A percentile compares a stretch with the other conserved stretches of the same genome.
phyloP scores from a whole-genome alignment of 176 grass and related monocot species.

The Urochloa ruziziensis region DNA sequence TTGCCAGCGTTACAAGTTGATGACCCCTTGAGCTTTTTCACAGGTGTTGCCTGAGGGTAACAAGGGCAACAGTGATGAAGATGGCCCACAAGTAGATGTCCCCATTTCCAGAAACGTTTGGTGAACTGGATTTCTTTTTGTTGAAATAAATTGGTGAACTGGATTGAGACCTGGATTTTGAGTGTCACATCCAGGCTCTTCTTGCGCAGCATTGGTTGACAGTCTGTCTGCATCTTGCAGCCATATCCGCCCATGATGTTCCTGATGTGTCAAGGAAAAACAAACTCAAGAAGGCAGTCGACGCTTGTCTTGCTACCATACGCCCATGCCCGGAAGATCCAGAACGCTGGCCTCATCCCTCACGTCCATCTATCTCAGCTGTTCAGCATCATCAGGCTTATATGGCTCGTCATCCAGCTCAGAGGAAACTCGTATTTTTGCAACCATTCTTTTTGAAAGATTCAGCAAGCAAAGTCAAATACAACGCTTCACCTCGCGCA shows the following conservation, averaged over 20 bases:
- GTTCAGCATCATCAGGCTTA: not conserved
- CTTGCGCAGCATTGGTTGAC: not conserved
- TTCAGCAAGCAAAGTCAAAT: not conserved
- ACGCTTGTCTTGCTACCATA: not conserved
- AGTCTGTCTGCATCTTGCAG: not conserved
- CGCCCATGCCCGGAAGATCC: not conserved
- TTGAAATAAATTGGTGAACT: no score
- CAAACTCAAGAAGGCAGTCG: not conserved
- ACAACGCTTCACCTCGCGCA: constrained; percentile 24
- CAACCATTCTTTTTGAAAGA: not conserved
- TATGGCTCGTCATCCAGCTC: not conserved
- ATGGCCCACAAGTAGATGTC: no score
- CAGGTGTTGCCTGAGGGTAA: not conserved
- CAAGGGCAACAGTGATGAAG: not conserved
- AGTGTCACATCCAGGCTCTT: not conserved
- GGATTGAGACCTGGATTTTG: not conserved
- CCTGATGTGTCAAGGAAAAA: constrained; percentile 4
- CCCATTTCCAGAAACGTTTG: not conserved
- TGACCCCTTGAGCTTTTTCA: not conserved
- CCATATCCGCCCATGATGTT: constrained; percentile 18
- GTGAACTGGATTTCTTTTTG: no score
- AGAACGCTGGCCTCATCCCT: not conserved
- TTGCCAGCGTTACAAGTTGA: not conserved
- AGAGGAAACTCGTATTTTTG: not conserved
- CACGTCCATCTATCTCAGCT: not conserved